Conservation (phyloP, 2,329 filamentous ascomycete genomes). For the Didymella lethalis region DNA sequence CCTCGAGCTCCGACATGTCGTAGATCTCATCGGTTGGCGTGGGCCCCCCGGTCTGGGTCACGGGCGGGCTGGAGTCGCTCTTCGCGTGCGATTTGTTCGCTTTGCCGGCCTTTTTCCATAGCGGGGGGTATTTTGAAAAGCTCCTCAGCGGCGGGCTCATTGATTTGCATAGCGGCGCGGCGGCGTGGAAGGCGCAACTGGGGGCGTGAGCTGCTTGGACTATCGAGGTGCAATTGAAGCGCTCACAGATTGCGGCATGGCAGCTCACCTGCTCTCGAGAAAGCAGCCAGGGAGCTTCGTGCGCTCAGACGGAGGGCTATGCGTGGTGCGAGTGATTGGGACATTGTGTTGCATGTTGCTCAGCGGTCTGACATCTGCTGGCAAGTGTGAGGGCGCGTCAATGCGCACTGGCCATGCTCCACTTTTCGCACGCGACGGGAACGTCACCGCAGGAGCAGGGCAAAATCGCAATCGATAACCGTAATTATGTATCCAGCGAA, state of each 20-base stretch:
- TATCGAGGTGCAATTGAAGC: slow-evolving; percentile 1
- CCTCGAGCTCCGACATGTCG: slow-evolving; percentile 66
- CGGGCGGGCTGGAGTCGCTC: slow-evolving; percentile 46
- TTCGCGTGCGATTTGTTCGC: slow-evolving; percentile 53
- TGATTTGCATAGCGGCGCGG: slow-evolving; percentile 2
- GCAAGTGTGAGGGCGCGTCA: slow-evolving; percentile 7
- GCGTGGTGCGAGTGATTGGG: slow-evolving; percentile 36
- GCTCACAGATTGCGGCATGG: slow-evolving; percentile 40
- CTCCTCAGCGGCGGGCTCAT: slow-evolving; percentile 21
- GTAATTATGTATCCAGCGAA: too few relatives aligned
- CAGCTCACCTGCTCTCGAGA: slow-evolving; percentile 34
- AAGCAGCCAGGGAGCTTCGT: slow-evolving; percentile 19
- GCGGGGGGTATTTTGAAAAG: slow-evolving; percentile 55
- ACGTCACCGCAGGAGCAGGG: slow-evolving; percentile 1
- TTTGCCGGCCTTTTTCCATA: slow-evolving; percentile 64
- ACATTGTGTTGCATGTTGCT: slow-evolving; percentile 32
- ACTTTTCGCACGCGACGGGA: slow-evolving; percentile 12
- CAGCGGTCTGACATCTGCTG: not conserved
- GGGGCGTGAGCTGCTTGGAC: slow-evolving; percentile 12
- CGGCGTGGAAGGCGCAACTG: slow-evolving; percentile 18
- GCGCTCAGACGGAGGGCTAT: slow-evolving; percentile 31
- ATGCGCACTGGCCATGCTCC: slow-evolving; percentile 21
- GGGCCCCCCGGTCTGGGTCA: slow-evolving; percentile 28
- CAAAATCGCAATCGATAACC: too few relatives aligned
- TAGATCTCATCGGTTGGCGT: slow-evolving; percentile 63